Conservation (phyloP, 805 yeast genomes). For the Yarrowia keelungensis region DNA sequence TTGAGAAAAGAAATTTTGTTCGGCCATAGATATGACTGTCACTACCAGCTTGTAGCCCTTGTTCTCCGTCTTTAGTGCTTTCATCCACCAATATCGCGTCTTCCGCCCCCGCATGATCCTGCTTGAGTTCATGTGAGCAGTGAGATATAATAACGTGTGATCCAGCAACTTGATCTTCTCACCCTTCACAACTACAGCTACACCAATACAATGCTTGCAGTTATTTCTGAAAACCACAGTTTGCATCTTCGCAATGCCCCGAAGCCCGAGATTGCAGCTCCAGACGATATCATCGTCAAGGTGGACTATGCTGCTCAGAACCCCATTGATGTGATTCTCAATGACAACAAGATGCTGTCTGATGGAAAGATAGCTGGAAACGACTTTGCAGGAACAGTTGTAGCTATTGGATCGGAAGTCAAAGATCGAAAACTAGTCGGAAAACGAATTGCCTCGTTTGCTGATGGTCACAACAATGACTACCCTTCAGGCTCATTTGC, state of each 20-base stretch:
- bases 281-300: conserved; percentile 16
- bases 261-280: background rate
- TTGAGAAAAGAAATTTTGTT: too few relatives aligned
- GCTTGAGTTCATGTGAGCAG: background rate
- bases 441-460: conserved; percentile 23
- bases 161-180: background rate
- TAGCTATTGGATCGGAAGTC: conserved; percentile 9
- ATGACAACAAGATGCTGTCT: conserved; percentile 3
- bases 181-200: background rate
- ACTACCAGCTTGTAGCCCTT: too few relatives aligned
- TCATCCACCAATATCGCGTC: too few relatives aligned
- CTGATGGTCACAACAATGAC: conserved; percentile 21
- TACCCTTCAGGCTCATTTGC: conserved; percentile 23
- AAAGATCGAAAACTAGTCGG: conserved; percentile 13
- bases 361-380: conserved; percentile 17
- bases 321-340: conserved; percentile 26
- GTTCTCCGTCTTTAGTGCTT: too few relatives aligned
- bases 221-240: conserved; percentile 7
- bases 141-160: background rate
- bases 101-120: conserved; percentile 3
- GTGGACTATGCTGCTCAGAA: conserved; percentile 34
- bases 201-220: conserved; percentile 7
- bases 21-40: too few relatives aligned
- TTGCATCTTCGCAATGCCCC: background rate
- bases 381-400: conserved; percentile 16